phyloP scores from a whole-genome alignment of 306 rosid genomes.

The Begonia masoniana region DNA sequence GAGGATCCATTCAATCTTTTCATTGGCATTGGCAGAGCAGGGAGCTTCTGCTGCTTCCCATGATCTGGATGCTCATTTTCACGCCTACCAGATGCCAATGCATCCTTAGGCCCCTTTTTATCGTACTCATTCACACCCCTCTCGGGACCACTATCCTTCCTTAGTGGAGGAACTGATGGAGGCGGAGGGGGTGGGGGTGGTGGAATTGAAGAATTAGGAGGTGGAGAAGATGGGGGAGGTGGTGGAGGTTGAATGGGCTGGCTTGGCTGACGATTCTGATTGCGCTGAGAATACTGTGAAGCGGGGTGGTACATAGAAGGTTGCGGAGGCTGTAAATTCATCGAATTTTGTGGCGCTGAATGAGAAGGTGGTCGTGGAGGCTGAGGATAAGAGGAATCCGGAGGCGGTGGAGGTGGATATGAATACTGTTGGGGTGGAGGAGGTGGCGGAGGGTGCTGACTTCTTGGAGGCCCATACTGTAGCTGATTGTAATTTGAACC shows the following conservation, averaged over 20 bases:
- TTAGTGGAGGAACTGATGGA: constrained; percentile 28
- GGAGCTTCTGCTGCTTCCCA: constrained; percentile 51
- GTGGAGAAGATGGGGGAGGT: constrained; percentile 59
- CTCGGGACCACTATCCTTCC: constrained; percentile 27
- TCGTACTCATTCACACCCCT: constrained; percentile 29
- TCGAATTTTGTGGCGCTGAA: constrained; percentile 18
- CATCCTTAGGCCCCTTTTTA: constrained; percentile 40
- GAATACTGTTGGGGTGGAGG: constrained; percentile 51
- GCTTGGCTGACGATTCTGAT: constrained; percentile 25
- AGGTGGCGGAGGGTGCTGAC: constrained; percentile 46
- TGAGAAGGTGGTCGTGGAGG: constrained; percentile 45
- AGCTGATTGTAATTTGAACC: constrained; percentile 38
- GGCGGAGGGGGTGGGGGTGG: constrained; percentile 74
- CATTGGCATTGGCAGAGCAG: constrained; percentile 27
- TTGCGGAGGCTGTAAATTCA: constrained; percentile 24
- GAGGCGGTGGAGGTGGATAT: constrained; percentile 47
- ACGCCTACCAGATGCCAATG: constrained; percentile 37
- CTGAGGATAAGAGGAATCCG: constrained; percentile 57
- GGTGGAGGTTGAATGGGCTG: constrained; percentile 37
- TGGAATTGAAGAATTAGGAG: constrained; percentile 45
- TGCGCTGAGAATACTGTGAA: constrained; percentile 39
- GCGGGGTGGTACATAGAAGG: constrained; percentile 52
- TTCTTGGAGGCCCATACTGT: constrained; percentile 40
- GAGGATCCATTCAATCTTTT: constrained; percentile 44
- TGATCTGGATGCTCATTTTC: constrained; percentile 50